These are phyloP conservation scores for Penicillium canariense DNA, from an alignment of 495 filamentous ascomycete species.

Conservation along the genomic window DNA sequence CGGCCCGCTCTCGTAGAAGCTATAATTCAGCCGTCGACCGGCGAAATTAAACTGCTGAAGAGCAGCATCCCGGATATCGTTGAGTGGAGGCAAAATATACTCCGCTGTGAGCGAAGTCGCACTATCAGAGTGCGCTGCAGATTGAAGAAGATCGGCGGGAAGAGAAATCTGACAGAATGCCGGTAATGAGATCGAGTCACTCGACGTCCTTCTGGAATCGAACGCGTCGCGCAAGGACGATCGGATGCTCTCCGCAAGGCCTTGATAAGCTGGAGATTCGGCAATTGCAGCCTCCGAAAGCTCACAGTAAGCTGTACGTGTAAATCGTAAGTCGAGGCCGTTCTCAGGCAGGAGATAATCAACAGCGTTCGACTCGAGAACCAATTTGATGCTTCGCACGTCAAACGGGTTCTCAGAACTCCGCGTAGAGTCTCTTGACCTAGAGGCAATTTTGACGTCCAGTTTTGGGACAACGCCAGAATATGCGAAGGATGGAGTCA, in stretches of 20 bases:
- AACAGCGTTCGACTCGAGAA: slow-evolving; percentile 31
- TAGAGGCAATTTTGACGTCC: slow-evolving; percentile 32
- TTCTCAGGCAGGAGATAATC: slow-evolving; percentile 46
- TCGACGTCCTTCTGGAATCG: background rate
- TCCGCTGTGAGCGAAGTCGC: slow-evolving; percentile 16
- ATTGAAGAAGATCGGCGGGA: slow-evolving; percentile 18
- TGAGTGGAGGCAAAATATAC: slow-evolving; percentile 38
- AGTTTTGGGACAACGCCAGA: slow-evolving; percentile 30
- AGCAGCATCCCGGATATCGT: slow-evolving; percentile 25
- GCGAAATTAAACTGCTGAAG: slow-evolving; percentile 32
- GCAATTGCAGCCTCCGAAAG: slow-evolving; percentile 12
- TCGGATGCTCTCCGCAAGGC: slow-evolving; percentile 21
- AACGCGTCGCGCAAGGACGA: slow-evolving; percentile 20
- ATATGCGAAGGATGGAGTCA: slow-evolving; percentile 30
- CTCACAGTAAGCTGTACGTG: slow-evolving; percentile 32
- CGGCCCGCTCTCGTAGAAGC: slow-evolving; percentile 34
- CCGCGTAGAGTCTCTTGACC: background rate
- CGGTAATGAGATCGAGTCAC: slow-evolving; percentile 22
- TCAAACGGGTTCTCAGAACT: slow-evolving; percentile 10
- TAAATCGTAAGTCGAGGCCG: slow-evolving; percentile 42
- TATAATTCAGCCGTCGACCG: slow-evolving; percentile 29
- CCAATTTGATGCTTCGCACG: slow-evolving; percentile 29
- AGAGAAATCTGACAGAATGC: slow-evolving; percentile 33
- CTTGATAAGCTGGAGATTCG: slow-evolving; percentile 1
- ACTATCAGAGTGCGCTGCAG: background rate